Conservation (phyloP, 2,329 filamentous ascomycete species). For the Cadophora sp. region DNA sequence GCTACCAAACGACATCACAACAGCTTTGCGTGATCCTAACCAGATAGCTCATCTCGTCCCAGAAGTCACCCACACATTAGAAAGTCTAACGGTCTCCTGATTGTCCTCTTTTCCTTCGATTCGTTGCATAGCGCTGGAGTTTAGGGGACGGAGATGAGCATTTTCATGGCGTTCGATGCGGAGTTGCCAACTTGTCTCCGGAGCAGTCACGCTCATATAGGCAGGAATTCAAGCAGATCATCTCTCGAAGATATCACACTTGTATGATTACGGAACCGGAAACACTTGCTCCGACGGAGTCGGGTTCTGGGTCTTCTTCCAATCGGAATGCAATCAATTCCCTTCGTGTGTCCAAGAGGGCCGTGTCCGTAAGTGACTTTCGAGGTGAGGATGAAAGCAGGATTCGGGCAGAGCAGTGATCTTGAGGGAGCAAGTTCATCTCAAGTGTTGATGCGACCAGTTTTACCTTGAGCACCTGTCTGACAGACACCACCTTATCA, state of each 20-base stretch:
- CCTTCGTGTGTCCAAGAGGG: not conserved
- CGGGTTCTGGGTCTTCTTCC: not conserved
- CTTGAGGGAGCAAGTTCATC: not conserved
- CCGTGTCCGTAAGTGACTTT: too few species aligned
- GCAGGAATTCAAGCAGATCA: conserved; percentile 1
- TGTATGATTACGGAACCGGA: conserved; percentile 5
- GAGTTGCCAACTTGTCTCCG: not conserved
- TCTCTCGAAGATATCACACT: not conserved
- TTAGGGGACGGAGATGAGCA: conserved; percentile 12
- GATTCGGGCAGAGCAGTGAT: not conserved
- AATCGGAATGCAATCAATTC: not conserved
- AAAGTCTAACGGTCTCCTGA: conserved; percentile 49
- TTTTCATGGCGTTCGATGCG: conserved; percentile 11
- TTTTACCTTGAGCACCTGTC: not conserved
- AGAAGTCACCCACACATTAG: conserved; percentile 71
- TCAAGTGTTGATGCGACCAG: not conserved
- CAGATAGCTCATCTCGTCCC: conserved; percentile 73
- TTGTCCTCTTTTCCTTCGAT: not conserved
- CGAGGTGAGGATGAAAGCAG: not conserved
- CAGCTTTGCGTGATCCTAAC: conserved; percentile 81
- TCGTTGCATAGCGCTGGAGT: conserved; percentile 36
- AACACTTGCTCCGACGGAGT: not conserved
- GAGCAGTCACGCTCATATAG: not conserved
- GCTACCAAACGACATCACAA: conserved; percentile 74
- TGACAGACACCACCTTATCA: not conserved